Evolutionary conservation across 2,329 filamentous ascomycete species (phyloP), one percentile per base, ranked within the genome.

Genomic region (Fusarium gaditjirri): DNA sequence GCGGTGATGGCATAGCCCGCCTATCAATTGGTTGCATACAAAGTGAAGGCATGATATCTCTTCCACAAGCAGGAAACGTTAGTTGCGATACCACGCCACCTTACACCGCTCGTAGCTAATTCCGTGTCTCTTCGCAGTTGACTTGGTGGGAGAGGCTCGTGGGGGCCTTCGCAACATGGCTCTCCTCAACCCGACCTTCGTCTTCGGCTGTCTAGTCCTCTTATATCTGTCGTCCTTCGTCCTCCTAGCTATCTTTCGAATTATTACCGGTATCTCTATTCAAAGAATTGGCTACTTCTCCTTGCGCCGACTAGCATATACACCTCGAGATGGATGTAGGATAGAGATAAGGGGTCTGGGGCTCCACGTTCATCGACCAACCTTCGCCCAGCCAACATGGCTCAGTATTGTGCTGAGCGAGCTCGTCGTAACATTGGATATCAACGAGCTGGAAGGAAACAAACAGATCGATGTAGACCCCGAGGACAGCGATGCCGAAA

Each of bases 331-430:
- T 88, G 96, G 96, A 75, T 85, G 97, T 78, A 92, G 92, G 77
- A 90, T 99, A 81, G 94, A 97, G 81, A 91, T 99, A 62, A 91
- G 96, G 55, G 94, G 95, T 55, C 86, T 99, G 57, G 94, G 96
- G 47, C 86, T 99, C 76, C 92, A 93, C 63, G 83, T 98, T 71
- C 96, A 99, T 83, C 91, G 95, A 8, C 96, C 96, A 17, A 98
- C 96, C 10, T 98, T 99, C 82, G 94, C 95, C 50, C 94, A 98
- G 81, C 96, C 96, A 47, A 98, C 97, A 70, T 98, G 95, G 94
- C 85, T 97, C 76, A 98, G 95, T 80, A 87, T 99, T 55, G 93
- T 96, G 13, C 83, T 99, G 66, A 93, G 90, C 77, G 96, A 98
- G 79, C 85, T 98, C 54, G 93, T 91, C 54, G 87, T 99, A 55